Evolutionary conservation across 148 eudicot species (phyloP).

Genomic region (Amaranthus hypochondriacus): DNA sequence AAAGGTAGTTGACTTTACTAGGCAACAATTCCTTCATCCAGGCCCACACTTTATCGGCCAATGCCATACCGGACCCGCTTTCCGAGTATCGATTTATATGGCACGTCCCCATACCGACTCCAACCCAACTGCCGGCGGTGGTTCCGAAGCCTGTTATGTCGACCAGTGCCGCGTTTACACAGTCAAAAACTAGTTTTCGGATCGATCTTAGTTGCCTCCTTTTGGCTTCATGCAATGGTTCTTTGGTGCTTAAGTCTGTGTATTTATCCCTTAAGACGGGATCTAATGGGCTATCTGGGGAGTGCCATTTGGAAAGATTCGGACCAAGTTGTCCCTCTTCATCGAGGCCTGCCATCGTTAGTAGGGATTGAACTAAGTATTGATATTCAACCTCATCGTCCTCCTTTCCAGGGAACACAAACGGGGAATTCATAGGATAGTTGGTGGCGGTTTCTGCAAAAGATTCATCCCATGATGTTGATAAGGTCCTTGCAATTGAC

Average conservation of each 20-base stretch:
- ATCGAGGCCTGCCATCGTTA: constrained; percentile 56
- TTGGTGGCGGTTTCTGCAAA: constrained; percentile 37
- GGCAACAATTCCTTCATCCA: constrained; percentile 57
- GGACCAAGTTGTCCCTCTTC: constrained; percentile 35
- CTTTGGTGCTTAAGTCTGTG: constrained; percentile 41
- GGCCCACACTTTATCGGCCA: constrained; percentile 57
- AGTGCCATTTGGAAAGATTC: constrained; percentile 57
- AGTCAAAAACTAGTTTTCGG: constrained; percentile 73
- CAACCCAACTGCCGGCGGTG: constrained; percentile 20
- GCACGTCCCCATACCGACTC: neutral
- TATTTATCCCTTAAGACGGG: constrained; percentile 64
- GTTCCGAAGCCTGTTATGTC: constrained; percentile 39
- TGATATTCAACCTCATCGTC: constrained; percentile 59
- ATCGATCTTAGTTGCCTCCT: constrained; percentile 58
- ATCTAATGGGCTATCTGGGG: constrained; percentile 73
- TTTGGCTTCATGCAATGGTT: constrained; percentile 49
- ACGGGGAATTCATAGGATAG: constrained; percentile 36
- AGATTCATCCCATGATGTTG: constrained; percentile 51
- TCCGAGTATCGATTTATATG: constrained; percentile 7
- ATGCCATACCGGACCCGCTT: constrained; percentile 4
- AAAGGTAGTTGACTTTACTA: constrained; percentile 34
- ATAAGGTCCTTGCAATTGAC: constrained; percentile 81
- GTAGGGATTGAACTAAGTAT: constrained; percentile 55
- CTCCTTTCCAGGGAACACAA: constrained; percentile 33
- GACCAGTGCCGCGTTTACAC: constrained; percentile 58